Percentiles rank a stretch among this genome's conserved stretches.
Evolutionary conservation across 2,329 filamentous ascomycete genomes (phyloP).

Genomic region (Dendrostoma leiphaemia): DNA sequence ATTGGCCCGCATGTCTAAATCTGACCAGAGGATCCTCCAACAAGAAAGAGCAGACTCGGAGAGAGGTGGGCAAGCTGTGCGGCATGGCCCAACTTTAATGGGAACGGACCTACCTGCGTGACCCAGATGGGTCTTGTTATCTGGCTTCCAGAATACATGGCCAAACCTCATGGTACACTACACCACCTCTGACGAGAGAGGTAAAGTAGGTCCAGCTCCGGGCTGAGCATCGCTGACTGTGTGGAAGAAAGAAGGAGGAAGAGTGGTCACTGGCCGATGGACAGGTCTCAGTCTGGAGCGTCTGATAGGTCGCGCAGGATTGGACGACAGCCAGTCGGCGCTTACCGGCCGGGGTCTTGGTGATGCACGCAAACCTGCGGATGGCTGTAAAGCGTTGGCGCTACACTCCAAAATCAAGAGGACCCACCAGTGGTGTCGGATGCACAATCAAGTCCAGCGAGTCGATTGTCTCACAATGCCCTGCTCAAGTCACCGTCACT

Average conservation of each 20-base stretch:
- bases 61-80: conserved; percentile 1
- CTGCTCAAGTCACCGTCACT: conserved; percentile 30
- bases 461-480: conserved; percentile 46
- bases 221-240: conserved; percentile 22
- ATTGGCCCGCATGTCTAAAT: conserved; percentile 13
- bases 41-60: conserved; percentile 7
- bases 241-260: conserved; percentile 23
- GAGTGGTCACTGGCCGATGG: conserved; percentile 27
- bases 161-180: conserved; percentile 8
- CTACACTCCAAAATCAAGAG: conserved; percentile 38
- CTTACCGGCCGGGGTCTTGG: conserved; percentile 41
- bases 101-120: conserved; percentile 15
- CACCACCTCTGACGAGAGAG: conserved; percentile 13
- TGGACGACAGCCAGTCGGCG: conserved; percentile 44
- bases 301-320: conserved; percentile 42
- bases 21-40: conserved; percentile 12
- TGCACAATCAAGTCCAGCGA: conserved; percentile 39
- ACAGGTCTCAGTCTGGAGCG: conserved; percentile 30
- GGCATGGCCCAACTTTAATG: conserved; percentile 21
- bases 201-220: conserved; percentile 7
- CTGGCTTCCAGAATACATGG: conserved; percentile 10
- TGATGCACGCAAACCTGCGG: conserved; percentile 31
- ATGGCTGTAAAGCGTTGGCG: conserved; percentile 34
- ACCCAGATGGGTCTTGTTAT: conserved; percentile 10
- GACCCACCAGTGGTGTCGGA: conserved; percentile 41